A percentile compares a stretch with the other conserved stretches of the same genome.
These are phyloP conservation scores for Psilocybe tampanensis DNA, from an alignment of 768 basidiomycete species.

Conservation along the genomic window DNA sequence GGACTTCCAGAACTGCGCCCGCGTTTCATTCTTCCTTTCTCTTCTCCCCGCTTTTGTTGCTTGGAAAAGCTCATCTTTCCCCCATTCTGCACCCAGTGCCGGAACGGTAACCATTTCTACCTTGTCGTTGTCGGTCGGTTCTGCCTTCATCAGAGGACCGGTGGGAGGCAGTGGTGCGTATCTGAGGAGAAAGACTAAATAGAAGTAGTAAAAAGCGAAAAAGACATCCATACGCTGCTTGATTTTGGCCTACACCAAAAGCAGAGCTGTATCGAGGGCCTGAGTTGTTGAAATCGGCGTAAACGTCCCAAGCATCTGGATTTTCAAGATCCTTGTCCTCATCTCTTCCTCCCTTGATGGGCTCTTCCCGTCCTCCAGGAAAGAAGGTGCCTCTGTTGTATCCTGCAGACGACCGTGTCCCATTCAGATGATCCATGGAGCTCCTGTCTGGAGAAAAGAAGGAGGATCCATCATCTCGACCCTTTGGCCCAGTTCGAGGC, in stretches of 20 bases:
- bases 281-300: constrained; percentile 87
- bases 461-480: constrained; percentile 69
- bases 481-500: constrained; percentile 27
- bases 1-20: constrained; percentile 63
- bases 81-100: constrained; percentile 91
- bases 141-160: constrained; percentile 43
- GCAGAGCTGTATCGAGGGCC: constrained; percentile 77
- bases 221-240: constrained; percentile 15
- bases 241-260: constrained; percentile 36
- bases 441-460: constrained; percentile 58
- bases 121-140: constrained; percentile 41
- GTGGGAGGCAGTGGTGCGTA: constrained; percentile 45
- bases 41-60: constrained; percentile 75
- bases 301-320: constrained; percentile 74
- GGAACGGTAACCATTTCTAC: constrained; percentile 94
- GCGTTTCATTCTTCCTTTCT: constrained; percentile 58
- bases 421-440: constrained; percentile 52
- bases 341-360: constrained; percentile 76
- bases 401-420: constrained; percentile 53
- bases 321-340: constrained; percentile 56
- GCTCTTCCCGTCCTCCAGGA: constrained; percentile 70
- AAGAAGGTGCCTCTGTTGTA: constrained; percentile 76
- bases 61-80: constrained; percentile 69
- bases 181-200: constrained; percentile 8
- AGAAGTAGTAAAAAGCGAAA: background rate